Evolutionary conservation across 345 rosid species (phyloP), one percentile per base, ranked within the genome.

Genomic region (Mangifera indica): DNA sequence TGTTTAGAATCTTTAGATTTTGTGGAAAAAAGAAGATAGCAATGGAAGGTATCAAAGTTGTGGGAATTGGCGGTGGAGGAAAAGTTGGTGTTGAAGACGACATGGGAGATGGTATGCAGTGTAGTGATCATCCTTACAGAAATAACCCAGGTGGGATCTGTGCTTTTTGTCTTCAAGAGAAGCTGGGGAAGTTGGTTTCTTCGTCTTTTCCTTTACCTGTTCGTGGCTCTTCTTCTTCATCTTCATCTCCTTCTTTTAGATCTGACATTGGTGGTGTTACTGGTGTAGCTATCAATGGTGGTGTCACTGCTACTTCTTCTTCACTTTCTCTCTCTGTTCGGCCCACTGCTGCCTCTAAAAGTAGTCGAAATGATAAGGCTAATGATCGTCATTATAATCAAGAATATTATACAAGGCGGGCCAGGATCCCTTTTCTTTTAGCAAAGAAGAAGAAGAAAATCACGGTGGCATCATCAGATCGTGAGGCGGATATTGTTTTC

Each of bases 121-220:
- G 99, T 72, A 74, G 83, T 75, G 84, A 89, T 56, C 98, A 92
- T 78, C 96, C 93, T 44, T 87, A 82, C 42, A 84, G 87, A 0
- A 86, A 80, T 72, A 92, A 95, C 88, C 92, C 93, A 51, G 98
- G 97, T 63, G 99, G 99, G 79, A 91, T 95, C 87, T 95, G 99
- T 79, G 99, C 97, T 63, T 88, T 95, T 78, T 95, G 99, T 74
- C 98, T 95, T 51, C 97, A 95, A 69, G 99, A 95, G 44, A 92
- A 93, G 86, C 93, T 95, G 15, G 98, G 99, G 32, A 95, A 95
- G 85, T 86, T 95, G 40, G 97, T 95, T 26, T 91, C 98, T 71
- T 92, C 98, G 34, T 87, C 93, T 54, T 88, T 87, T 79, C 91
- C 98, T 15, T 66, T 87, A 11, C 93, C 91, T 1, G 77, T 86